Evolutionary conservation across 495 filamentous ascomycete species (phyloP).

Genomic region (Pseudomonodictys pantanalensis): DNA sequence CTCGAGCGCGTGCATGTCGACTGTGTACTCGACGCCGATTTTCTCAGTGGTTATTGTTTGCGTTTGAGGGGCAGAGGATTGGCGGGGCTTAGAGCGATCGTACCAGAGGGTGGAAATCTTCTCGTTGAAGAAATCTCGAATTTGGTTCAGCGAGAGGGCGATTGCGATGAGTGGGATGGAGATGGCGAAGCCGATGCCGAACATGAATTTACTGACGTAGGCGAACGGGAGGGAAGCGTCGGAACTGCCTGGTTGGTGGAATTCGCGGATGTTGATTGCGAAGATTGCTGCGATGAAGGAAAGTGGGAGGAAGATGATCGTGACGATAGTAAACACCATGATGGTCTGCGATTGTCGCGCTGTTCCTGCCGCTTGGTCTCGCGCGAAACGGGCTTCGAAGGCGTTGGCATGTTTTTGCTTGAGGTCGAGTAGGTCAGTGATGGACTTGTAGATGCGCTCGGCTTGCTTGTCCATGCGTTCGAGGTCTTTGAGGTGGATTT

Average conservation of each 20-base stretch:
- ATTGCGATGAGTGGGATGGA: slow-evolving; percentile 60
- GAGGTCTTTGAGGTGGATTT: slow-evolving; percentile 62
- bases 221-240: slow-evolving; percentile 45
- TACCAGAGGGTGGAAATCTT: no score
- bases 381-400: slow-evolving; percentile 65
- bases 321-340: slow-evolving; percentile 73
- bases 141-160: slow-evolving; percentile 58
- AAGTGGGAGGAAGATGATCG: slow-evolving; percentile 65
- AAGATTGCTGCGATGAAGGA: slow-evolving; percentile 68
- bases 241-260: slow-evolving; percentile 40
- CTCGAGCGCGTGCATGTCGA: slow-evolving; percentile 18
- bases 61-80: neutral
- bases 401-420: slow-evolving; percentile 72
- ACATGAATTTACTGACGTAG: slow-evolving; percentile 64
- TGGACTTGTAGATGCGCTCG: slow-evolving; percentile 59
- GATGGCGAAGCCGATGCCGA: slow-evolving; percentile 65
- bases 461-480: slow-evolving; percentile 68
- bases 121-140: slow-evolving; percentile 42
- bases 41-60: neutral
- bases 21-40: neutral
- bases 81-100: neutral
- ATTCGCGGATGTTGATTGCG: slow-evolving; percentile 62
- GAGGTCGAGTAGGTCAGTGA: slow-evolving; percentile 61
- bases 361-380: slow-evolving; percentile 63
- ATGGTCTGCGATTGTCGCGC: slow-evolving; percentile 68